Evolutionary conservation across 1,284 basidiomycete genomes (phyloP), one percentile per base, ranked within the genome.

Genomic region (Moniliella sp.): DNA sequence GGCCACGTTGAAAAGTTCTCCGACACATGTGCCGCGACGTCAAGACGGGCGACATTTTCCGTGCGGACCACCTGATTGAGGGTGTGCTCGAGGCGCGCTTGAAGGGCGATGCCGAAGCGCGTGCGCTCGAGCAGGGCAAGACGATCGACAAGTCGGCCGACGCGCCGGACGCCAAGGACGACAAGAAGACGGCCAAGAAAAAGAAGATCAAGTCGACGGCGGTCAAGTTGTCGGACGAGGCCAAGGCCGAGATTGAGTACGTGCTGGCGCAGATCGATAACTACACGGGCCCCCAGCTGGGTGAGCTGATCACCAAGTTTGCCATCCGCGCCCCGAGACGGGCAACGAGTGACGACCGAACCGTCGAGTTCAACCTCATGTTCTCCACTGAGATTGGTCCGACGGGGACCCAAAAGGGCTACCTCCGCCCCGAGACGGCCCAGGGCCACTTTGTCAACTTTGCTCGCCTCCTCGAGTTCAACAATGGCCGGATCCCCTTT

Each of bases 361-460:
- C 91, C 2, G 76, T 83, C 57, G 76, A 79, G 61, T 99, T 97
- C 69, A 97, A 97, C 66, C 72, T 99, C 54, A 97, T 97, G 91
- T 99, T 99, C 64, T 75, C 82, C 36, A 81, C 77, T 53, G 78
- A 76, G 64, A 97, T 99, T 57, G 91, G 91, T 18, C 91, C 91
- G 7, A 94, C 91, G 4, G 91, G 91, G 25, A 81, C 91, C 60
- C 74, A 91, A 64, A 86, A 86, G 57, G 86, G 84, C 36, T 97
- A 75, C 65, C 75, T 99, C 33, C 83, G 88, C 15, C 91, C 91
- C 7, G 88, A 97, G 64, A 99, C 88, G 0, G 88, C 91, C 0
- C 91, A 97, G 62, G 84, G 91, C 36, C 88, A 97, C 65, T 99
- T 99, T 69, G 74, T 94, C 62, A 97, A 97, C 71, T 99, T 99